Conservation (phyloP, 768 basidiomycete genomes). For the Agaricus blazei region DNA sequence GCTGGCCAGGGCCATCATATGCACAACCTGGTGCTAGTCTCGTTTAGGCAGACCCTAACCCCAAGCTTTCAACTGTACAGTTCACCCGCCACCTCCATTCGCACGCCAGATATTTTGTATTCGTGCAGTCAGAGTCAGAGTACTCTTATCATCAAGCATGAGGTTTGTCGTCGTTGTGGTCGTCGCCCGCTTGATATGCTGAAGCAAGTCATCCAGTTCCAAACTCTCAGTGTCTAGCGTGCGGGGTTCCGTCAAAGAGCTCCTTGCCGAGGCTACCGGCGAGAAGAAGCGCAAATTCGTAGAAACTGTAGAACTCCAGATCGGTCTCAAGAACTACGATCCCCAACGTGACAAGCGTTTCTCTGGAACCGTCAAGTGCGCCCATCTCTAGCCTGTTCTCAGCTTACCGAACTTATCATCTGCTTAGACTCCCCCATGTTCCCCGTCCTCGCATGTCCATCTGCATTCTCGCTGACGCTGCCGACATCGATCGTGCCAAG, state of each 20-base stretch:
- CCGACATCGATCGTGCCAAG: constrained; percentile 98
- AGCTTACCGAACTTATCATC: constrained; percentile 8
- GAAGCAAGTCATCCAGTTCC: constrained; percentile 29
- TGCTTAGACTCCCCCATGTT: constrained; percentile 86
- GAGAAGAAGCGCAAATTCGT: constrained; percentile 93
- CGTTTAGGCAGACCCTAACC: constrained; percentile 7
- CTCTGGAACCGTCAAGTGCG: constrained; percentile 95
- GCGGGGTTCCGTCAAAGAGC: constrained; percentile 94
- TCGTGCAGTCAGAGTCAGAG: constrained; percentile 18
- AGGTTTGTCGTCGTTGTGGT: constrained; percentile 15
- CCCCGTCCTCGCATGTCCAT: constrained; percentile 99
- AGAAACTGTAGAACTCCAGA: constrained; percentile 94
- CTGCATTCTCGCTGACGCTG: constrained; percentile 99
- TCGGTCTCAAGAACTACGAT: constrained; percentile 98
- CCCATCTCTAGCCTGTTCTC: constrained; percentile 5
- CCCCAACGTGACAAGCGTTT: constrained; percentile 99
- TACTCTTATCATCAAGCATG: constrained; percentile 19
- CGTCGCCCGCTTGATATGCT: not conserved
- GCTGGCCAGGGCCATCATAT: not conserved
- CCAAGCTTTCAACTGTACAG: constrained; percentile 5
- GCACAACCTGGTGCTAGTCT: not conserved
- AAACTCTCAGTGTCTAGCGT: constrained; percentile 99
- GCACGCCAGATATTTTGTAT: not conserved
- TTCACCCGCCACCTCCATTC: constrained; percentile 7
- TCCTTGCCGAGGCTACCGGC: constrained; percentile 77